Base-by-base conservation (phyloP, 305 asterid species). In the Rubia peregrina region DNA sequence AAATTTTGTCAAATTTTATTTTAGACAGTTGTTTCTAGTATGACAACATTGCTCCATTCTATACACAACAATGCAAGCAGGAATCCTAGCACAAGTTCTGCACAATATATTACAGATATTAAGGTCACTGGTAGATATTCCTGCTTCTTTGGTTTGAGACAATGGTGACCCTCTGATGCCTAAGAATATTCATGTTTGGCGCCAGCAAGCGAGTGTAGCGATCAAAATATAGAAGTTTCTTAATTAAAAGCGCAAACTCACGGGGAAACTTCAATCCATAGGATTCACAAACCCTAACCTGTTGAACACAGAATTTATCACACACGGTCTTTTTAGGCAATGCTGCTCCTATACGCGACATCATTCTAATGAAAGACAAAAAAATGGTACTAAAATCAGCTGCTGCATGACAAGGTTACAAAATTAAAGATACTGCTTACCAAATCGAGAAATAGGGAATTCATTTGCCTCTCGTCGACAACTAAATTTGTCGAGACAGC, bases 221-320 rank as follows among this genome's bases (percentile, higher is more conserved):
- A 69, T 94, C 99, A 48, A 94, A 94, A 80, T 91, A 94, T 63
- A 94, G 97, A 36, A 94, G 88, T 78, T 94, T 98, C 73, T 94
- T 94, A 95, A 94, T 86, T 49, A 94, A 85, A 76, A 94, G 99
- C 1, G 98, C 99, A 71, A 94, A 94, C 83, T 94, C 99, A 71
- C 98, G 86, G 11, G 99, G 99, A 78, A 94, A 94, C 75, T 82
- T 89, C 82, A 94, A 80, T 72, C 98, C 99, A 38, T 94, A 94
- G 11, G 96, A 94, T 84, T 94, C 99, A 80, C 99, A 82, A 48
- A 94, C 96, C 74, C 96, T 86, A 55, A 94, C 93, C 99, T 94
- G 73, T 65, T 75, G 42, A 46, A 76, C 26, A 24, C 1, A 24
- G 43, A 13, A 33, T 30, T 51, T 40, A 44, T 48, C 38, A 60